A percentile compares a stretch with the other conserved stretches of the same genome.
Evolutionary conservation across 805 yeast genomes (phyloP).

Genomic region (Hanseniaspora singularis): DNA sequence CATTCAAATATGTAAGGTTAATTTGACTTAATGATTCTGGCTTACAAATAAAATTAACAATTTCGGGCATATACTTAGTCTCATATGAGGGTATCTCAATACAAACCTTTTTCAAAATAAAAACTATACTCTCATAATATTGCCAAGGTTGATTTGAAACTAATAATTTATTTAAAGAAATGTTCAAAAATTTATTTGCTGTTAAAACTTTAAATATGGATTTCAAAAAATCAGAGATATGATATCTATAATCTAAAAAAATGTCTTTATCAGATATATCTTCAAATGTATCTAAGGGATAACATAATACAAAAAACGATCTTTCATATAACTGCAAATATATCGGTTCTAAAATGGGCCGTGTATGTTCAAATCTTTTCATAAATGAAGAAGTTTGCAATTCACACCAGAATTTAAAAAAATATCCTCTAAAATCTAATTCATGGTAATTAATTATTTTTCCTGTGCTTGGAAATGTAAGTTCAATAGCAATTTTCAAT

Average conservation of each 20-base stretch:
- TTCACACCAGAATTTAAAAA: constrained; percentile 85
- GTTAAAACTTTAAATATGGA: constrained; percentile 60
- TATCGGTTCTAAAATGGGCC: constrained; percentile 39
- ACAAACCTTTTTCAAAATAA: constrained; percentile 88
- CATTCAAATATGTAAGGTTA: constrained; percentile 49
- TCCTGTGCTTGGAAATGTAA: constrained; percentile 51
- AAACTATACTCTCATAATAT: constrained; percentile 76
- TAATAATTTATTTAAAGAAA: constrained; percentile 23
- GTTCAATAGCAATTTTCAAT: constrained; percentile 58
- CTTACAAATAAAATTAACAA: constrained; percentile 40
- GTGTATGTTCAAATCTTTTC: constrained; percentile 37
- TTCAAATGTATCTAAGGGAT: constrained; percentile 54
- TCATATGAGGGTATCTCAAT: constrained; percentile 67
- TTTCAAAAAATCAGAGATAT: constrained; percentile 94
- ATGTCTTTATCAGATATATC: constrained; percentile 81
- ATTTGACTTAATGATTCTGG: constrained; percentile 11
- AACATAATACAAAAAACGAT: constrained; percentile 38
- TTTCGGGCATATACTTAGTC: constrained; percentile 55
- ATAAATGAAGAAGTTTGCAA: constrained; percentile 37
- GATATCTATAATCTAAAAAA: constrained; percentile 86
- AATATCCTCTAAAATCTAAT: constrained; percentile 76
- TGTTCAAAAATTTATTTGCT: constrained; percentile 20
- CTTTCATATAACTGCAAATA: constrained; percentile 41
- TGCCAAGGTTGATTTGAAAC: constrained; percentile 47
- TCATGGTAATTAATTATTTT: constrained; percentile 33